Base-by-base conservation (phyloP, 768 basidiomycete species). In the Lentinula raphanica region DNA sequence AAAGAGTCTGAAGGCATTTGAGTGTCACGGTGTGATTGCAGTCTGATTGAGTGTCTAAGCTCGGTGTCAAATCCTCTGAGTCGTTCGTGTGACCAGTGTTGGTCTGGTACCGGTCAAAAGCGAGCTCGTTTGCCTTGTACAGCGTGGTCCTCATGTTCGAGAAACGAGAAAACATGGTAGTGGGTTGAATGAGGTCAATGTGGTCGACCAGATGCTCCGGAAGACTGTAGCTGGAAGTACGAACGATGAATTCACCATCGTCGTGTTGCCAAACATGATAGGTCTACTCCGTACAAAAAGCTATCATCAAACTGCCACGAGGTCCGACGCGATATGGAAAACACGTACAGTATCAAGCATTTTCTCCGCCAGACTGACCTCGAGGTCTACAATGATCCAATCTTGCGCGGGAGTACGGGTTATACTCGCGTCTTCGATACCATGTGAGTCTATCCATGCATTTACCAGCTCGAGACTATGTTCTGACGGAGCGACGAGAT, bases 151-250 rank as follows among this genome's bases (percentile, higher is more conserved):
- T 74, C 54, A 79, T 70, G 7, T 69, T 69, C 60, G 75, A 79
- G 59, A 73, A 69, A 58, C 77, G 78, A 42, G 76, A 72, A 63
- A 90, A 90, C 67, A 82, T 78, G 1, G 87, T 90, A 2, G 88
- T 90, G 0, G 88, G 88, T 60, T 89, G 86, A 28, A 90, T 73
- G 29, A 89, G 68, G 36, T 88, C 86, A 57, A 90, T 67, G 64
- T 89, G 86, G 3, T 73, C 70, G 62, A 84, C 77, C 46, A 90
- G 68, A 57, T 78, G 60, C 46, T 75, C 74, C 0, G 88, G 88
- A 17, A 91, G 77, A 63, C 82, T 85, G 72, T 88, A 90, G 56
- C 73, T 74, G 3, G 82, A 84, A 15, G 89, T 87, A 54, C 89
- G 81, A 59, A 88, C 71, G 31, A 87, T 67, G 13, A 73, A 67